Evolutionary conservation across 805 yeast genomes (phyloP).

Genomic region (Lachancea cidri): DNA sequence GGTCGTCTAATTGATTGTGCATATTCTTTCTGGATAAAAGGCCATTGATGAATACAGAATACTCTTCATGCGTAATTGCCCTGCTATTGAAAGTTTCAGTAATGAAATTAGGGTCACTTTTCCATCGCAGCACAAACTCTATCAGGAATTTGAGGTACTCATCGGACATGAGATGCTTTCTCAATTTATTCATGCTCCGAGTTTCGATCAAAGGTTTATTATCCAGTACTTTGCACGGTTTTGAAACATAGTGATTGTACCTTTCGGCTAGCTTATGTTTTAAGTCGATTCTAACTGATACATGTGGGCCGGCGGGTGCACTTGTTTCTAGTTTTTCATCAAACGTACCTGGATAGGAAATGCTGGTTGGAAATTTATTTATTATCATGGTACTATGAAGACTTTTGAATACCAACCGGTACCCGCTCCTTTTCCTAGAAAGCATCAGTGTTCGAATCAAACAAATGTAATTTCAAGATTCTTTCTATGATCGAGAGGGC

Average conservation of each 20-base stretch:
- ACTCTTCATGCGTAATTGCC: constrained; percentile 9
- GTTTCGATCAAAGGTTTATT: not conserved
- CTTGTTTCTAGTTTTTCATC: not conserved
- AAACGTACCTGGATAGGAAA: constrained; percentile 1
- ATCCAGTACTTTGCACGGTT: not conserved
- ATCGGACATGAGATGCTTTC: not conserved
- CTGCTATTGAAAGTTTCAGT: constrained; percentile 8
- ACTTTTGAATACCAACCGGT: constrained; percentile 6
- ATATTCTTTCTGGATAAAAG: constrained; percentile 7
- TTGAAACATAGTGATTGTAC: not conserved
- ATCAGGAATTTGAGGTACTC: constrained; percentile 11
- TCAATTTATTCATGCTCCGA: not conserved
- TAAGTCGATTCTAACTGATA: not conserved
- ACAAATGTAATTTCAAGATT: too few species aligned
- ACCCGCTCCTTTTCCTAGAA: not conserved
- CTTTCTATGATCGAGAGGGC: too few species aligned
- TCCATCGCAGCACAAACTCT: constrained; percentile 11
- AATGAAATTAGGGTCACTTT: constrained; percentile 7
- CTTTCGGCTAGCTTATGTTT: not conserved
- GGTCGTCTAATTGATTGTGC: constrained; percentile 8
- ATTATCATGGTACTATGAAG: constrained; percentile 13
- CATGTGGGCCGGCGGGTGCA: not conserved
- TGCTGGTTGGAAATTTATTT: constrained; percentile 7
- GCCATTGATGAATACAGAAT: constrained; percentile 13
- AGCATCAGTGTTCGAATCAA: constrained; percentile 4